phyloP scores from a whole-genome alignment of 2,329 filamentous ascomycete genomes.

The Monosporascus sp. region DNA sequence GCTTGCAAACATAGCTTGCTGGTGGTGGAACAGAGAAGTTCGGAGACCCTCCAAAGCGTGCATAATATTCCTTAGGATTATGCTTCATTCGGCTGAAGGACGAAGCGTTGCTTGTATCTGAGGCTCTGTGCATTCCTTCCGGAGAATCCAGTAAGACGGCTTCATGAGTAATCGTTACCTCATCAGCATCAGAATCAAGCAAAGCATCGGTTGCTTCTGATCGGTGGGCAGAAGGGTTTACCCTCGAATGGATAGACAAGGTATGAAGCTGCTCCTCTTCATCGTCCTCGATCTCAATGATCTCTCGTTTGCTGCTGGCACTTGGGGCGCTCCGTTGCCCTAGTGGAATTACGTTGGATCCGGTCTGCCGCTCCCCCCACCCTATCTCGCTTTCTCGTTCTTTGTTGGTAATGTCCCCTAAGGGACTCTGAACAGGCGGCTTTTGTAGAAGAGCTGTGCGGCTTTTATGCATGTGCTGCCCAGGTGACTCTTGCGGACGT shows the following conservation, averaged over 20 bases:
- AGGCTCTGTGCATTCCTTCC: neutral
- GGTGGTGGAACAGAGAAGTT: constrained; percentile 2
- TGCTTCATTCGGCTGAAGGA: constrained; percentile 1
- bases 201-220: neutral
- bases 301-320: constrained; percentile 1
- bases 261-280: neutral
- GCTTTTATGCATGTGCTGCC: neutral
- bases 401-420: neutral
- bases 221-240: neutral
- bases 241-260: neutral
- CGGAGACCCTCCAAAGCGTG: too few relatives aligned
- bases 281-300: constrained; percentile 1
- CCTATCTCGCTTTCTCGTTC: neutral
- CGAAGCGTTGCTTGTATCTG: neutral
- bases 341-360: constrained; percentile 11
- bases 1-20: constrained; percentile 25
- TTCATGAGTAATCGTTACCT: constrained; percentile 3
- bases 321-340: constrained; percentile 2
- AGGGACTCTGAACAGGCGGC: neutral
- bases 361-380: constrained; percentile 5
- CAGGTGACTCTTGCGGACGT: neutral
- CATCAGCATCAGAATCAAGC: neutral
- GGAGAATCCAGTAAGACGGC: constrained; percentile 2
- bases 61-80: neutral
- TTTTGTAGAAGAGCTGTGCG: constrained; percentile 1